Base-by-base conservation (phyloP, 2,329 filamentous ascomycete genomes). In the Metarhizium sp. region DNA sequence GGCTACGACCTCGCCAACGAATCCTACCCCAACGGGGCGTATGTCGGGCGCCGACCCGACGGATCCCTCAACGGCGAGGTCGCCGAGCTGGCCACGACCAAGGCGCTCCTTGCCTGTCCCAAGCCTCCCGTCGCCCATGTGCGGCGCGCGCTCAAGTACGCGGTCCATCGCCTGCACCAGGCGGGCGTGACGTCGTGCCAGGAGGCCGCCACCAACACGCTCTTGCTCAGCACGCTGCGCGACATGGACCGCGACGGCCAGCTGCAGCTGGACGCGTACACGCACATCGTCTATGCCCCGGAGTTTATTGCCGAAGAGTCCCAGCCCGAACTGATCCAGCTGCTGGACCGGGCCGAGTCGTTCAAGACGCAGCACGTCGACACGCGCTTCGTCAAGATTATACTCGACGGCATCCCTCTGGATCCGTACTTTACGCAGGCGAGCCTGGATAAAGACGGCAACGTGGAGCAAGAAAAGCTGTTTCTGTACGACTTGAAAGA, bases 131-230 rank as follows among this genome's bases (percentile, higher is more conserved):
- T 34, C 32, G 32, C 10, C 7, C 32, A 34, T 34, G 32, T 34
- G 32, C 6, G 32, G 10, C 32, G 32, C 6, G 32, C 32, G 32
- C 32, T 34, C 32, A 34, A 34, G 32, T 34, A 34, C 6, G 32
- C 32, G 7, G 32, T 34, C 2, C 32, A 34, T 7, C 32, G 32
- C 6, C 45, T 54, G 13, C 45, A 54, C 6, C 36, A n/a, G 6
- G 45, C 52, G 3, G 52, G 52, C 14, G 52, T 54, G 20, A 54
- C 52, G 14, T 54, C 52, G 4, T 54, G 52, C 34, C 52, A 54
- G 20, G 52, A 50, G 34, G 52, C 52, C 13, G 48, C 52, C 29
- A 47, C 52, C 2, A 54, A 54, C 20, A 54, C 32, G 20, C 34
- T 36, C 4, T 30, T 54, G 32, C 43, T 49, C 16, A 45, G 40